phyloP scores from a whole-genome alignment of 78 protist genomes.

The Salpingoeca rosetta region DNA sequence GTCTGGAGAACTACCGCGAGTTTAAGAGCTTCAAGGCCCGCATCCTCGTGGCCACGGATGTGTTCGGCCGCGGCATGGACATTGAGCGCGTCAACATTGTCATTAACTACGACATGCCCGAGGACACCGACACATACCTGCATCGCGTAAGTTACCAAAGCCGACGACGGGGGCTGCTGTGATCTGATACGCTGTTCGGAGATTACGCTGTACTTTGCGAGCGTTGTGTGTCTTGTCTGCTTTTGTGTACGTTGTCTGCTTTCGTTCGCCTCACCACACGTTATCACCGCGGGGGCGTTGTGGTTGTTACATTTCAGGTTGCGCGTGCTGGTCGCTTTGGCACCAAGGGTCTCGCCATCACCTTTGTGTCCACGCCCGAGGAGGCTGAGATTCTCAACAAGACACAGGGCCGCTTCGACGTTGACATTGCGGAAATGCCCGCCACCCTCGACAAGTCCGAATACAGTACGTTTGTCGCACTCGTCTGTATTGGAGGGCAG shows the following conservation, averaged over 20 bases:
- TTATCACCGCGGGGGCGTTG: not conserved
- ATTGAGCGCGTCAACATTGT: conserved; percentile 95
- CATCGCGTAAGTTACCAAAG: conserved; percentile 71
- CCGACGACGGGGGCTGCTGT: too few species aligned
- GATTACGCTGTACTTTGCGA: not conserved
- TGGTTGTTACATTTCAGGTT: conserved; percentile 42
- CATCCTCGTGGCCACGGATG: conserved; percentile 95
- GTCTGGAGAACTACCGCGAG: conserved; percentile 23
- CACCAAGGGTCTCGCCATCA: conserved; percentile 98
- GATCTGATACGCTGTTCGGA: too few species aligned
- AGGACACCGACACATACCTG: conserved; percentile 74
- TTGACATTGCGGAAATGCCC: conserved; percentile 67
- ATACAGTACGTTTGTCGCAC: conserved; percentile 54
- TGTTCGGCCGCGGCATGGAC: conserved; percentile 98
- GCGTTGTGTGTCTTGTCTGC: not conserved
- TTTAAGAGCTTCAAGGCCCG: conserved; percentile 92
- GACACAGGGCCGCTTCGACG: conserved; percentile 92
- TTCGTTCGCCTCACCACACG: not conserved
- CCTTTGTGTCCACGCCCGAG: conserved; percentile 73
- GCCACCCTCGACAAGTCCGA: conserved; percentile 63
- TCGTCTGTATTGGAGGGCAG: too few species aligned
- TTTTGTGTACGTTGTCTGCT: not conserved
- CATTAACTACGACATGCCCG: conserved; percentile 98
- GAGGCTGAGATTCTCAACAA: conserved; percentile 58
- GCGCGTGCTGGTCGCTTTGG: conserved; percentile 99